phyloP scores from a whole-genome alignment of 768 basidiomycete species.

The Naganishia friedmannii region DNA sequence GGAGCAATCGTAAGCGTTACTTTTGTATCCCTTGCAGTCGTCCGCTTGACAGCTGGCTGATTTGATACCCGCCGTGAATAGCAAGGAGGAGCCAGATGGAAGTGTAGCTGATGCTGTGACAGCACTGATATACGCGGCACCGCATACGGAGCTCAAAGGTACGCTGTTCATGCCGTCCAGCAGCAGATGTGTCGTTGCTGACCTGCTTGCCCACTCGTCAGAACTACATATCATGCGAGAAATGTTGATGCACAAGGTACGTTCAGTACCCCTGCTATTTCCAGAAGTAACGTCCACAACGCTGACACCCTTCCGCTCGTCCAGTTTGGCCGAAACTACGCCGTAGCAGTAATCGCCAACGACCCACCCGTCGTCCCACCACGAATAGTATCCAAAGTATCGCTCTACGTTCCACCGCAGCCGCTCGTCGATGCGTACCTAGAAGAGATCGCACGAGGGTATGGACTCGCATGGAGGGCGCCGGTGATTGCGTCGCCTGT shows the following conservation, averaged over 20 bases:
- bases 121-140: constrained; percentile 84
- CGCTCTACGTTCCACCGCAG: constrained; percentile 65
- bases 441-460: constrained; percentile 81
- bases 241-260: constrained; percentile 83
- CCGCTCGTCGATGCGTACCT: constrained; percentile 84
- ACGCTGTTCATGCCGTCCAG: neutral
- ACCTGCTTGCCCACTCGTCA: constrained; percentile 42
- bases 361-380: constrained; percentile 73
- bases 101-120: constrained; percentile 82
- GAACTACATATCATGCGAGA: constrained; percentile 88
- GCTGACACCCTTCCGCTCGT: neutral
- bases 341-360: constrained; percentile 81
- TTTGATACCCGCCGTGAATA: constrained; percentile 23
- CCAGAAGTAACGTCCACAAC: neutral
- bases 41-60: neutral
- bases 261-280: neutral
- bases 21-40: neutral
- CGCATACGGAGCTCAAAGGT: constrained; percentile 76
- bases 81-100: constrained; percentile 73
- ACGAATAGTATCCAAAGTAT: constrained; percentile 73
- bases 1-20: constrained; percentile 64
- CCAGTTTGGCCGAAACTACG: constrained; percentile 79
- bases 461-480: constrained; percentile 66
- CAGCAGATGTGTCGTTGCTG: neutral
- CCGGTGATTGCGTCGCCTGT: constrained; percentile 42